Base-by-base conservation (phyloP, 371 early-diverging fungal species). In the Mucor irregularis region DNA sequence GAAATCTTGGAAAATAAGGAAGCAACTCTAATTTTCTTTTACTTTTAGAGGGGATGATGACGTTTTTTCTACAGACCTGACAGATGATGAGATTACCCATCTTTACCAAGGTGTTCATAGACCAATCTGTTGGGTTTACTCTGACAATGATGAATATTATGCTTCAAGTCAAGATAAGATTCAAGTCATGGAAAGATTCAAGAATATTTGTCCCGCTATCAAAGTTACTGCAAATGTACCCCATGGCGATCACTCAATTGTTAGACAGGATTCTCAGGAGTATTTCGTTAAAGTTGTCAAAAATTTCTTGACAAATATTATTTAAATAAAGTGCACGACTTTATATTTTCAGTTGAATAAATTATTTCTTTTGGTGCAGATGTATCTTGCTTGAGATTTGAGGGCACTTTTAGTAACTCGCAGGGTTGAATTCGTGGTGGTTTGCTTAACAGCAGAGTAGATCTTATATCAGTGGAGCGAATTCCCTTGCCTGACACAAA, bases 51-150 rank as follows among this genome's bases (percentile, higher is more conserved):
- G 83, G 0, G 81, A 81, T 40, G 81, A 83, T 48, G 83, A 83
- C 52, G 72, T 83, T 33, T 83, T 83, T 48, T 81, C 81, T 2
- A 73, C 80, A 7, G 83, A 83, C 56, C 69, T 80, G 5, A 53
- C 80, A 13, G 58, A 67, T 14, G 64, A 71, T 11, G 64, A 46
- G 21, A 62, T 83, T 40, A 55, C 48, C 26, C 43, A 38, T 13
- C 57, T 81, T 5, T 83, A 68, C 39, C 24, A 64, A 30, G 67
- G 64, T 19, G 57, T 83, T 19, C 52, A 60, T 8, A 39, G 59
- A 7, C 83, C 83, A 1, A 56, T 76, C 38, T 57, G 73, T 6
- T 62, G 69, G 67, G 62, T 78, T 7, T 70, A 76, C 60, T 64
- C 70, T 17, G 76, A 66, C 21, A 65, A 70, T 6, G 83, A 83